Evolutionary conservation across 352 stramenopile genomes (phyloP), one percentile per base, ranked within the genome.

Genomic region (Globisporangium orthogonon): DNA sequence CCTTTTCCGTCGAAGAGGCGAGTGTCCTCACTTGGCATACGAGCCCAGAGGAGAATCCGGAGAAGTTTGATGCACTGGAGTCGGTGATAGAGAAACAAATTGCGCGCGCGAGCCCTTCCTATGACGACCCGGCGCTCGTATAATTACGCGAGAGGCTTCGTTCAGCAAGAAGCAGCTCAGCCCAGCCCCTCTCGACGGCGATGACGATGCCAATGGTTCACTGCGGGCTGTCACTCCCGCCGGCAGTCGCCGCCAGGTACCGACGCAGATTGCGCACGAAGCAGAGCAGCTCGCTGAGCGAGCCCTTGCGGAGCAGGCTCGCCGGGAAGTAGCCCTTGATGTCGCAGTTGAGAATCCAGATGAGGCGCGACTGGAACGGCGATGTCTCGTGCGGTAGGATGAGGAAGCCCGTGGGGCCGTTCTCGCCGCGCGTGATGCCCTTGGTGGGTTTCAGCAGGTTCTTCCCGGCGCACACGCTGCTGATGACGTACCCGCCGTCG

Each of bases 311-410:
- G 61, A 92, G 86, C 56, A 89, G 61, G 44, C 78, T 90, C 2
- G 69, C 76, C 10, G 82, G 82, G 60, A 92, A 92, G 67, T 87
- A 92, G 14, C 79, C 79, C 70, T 92, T 92, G 62, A 92, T 92
- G 64, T 92, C 82, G 61, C 78, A 86, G 70, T 92, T 92, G 5
- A 92, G 53, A 54, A 92, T 85, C 79, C 82, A 92, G 49, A 92
- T 72, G 33, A 92, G 73, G 51, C 78, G 79, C 52, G 74, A 78
- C 67, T 92, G 89, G 66, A 89, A 88, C 44, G 79, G 68, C 51
- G 78, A 90, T 46, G 75, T 76, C 52, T 86, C 77, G 54, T 88
- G 79, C 3, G 82, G 82, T 53, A 90, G 52, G 43, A 92, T 89
- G 28, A 92, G 61, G 64, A 86, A 90, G 4, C 82, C 82, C 17